Evolutionary conservation across 495 filamentous ascomycete species (phyloP), one percentile per base, ranked within the genome.

Genomic region (Lasiosphaeria ovina): DNA sequence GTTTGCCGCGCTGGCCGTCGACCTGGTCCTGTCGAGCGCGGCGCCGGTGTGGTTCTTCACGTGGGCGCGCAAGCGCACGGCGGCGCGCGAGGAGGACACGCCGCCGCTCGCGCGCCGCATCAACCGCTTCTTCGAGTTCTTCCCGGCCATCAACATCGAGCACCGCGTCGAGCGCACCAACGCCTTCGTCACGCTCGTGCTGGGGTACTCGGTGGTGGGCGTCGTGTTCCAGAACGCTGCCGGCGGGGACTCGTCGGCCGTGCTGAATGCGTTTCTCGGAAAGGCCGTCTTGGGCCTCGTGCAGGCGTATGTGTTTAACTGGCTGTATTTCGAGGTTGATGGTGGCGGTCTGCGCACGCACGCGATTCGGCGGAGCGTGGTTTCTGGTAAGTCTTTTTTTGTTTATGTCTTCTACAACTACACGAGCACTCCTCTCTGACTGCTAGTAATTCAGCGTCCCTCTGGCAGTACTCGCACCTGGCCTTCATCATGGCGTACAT

Each of bases 251-350:
- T 24, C 24, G 24, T 17, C 34, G 2, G 78, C 76, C 59, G 80
- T 79, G 6, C 66, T 83, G 66, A 83, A 85, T 64, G 78, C 82
- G n/a, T 84, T 84, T 70, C 80, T 82, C 48, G 83, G 83, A 12
- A 86, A 86, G 63, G 82, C 82, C 4, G 67, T 81, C 9, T 69
- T 86, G 14, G 83, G 81, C 6, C 65, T 86, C 1, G 70, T 83
- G 12, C 83, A 85, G 62, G 82, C 82, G 2, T 87, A 83, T 63
- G 70, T 75, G 58, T 85, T 85, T 73, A 86, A 86, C 66, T 85
- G 83, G 83, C 71, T 87, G 12, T 87, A 87, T 65, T 87, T 87
- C 57, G 83, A 86, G 65, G 76, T 87, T 38, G 84, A 87, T 68
- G 73, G 74, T 34, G 74, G 69, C 54, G 82, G 84, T 62, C 69